phyloP scores from a whole-genome alignment of 139 green algal species.

The Asterochloris sp. region DNA sequence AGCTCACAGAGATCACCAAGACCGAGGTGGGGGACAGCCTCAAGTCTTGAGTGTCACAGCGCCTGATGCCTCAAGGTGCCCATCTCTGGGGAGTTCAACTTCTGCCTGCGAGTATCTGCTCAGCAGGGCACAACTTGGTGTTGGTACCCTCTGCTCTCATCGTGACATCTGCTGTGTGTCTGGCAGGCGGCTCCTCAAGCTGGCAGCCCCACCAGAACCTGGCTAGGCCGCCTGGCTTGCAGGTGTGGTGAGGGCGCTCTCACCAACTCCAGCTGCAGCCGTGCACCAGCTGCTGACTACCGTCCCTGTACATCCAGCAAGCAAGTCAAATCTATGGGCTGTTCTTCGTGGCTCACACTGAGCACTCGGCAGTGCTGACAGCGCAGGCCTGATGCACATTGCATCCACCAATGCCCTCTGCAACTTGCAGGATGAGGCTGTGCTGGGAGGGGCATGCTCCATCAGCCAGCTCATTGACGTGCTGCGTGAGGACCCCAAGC shows the following conservation, averaged over 20 bases:
- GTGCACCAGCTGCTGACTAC: background rate
- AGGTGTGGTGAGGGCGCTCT: too few relatives aligned
- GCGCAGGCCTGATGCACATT: background rate
- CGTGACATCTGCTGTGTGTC: too few relatives aligned
- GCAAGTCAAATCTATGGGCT: background rate
- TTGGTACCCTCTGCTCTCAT: background rate
- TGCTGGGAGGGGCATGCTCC: conserved; percentile 16
- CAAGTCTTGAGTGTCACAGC: background rate
- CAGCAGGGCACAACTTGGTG: background rate
- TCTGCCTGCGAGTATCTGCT: background rate
- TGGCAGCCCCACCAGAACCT: too few relatives aligned
- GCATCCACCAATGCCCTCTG: background rate
- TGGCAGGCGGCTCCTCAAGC: too few relatives aligned
- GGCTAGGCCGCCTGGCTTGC: too few relatives aligned
- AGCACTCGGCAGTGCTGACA: background rate
- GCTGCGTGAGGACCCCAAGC: background rate
- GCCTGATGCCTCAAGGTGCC: background rate
- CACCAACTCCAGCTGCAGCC: too few relatives aligned
- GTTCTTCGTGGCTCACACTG: background rate
- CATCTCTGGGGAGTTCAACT: background rate
- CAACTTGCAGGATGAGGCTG: conserved; percentile 8
- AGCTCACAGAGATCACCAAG: background rate
- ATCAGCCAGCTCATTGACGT: background rate
- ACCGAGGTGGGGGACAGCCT: conserved; percentile 20
- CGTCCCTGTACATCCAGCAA: background rate